Percentiles rank a stretch among this genome's conserved stretches.
Evolutionary conservation across 768 basidiomycete species (phyloP).

Genomic region (Lentinula sp.): DNA sequence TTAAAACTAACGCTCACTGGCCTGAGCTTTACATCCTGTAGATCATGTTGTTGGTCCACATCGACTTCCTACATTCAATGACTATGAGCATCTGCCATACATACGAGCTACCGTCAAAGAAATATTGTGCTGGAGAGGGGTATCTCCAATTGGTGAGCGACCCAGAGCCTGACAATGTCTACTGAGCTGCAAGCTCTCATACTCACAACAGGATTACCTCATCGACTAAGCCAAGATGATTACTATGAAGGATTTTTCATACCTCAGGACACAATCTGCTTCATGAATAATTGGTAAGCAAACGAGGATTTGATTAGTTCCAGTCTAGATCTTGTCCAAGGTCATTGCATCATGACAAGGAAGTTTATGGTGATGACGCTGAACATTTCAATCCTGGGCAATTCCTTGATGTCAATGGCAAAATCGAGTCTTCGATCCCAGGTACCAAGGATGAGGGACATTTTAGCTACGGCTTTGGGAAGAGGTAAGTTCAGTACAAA

Average conservation of each 20-base stretch:
- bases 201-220: background rate
- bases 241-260: slow-evolving; percentile 8
- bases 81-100: slow-evolving; percentile 25
- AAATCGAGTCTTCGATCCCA: background rate
- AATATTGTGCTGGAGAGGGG: slow-evolving; percentile 24
- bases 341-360: background rate
- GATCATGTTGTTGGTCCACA: slow-evolving; percentile 24
- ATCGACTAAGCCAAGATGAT: slow-evolving; percentile 4
- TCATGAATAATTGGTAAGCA: slow-evolving; percentile 5
- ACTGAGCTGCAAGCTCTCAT: background rate
- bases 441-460: slow-evolving; percentile 16
- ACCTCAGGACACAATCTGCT: slow-evolving; percentile 3
- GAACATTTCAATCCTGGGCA: slow-evolving; percentile 1
- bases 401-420: background rate
- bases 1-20: background rate
- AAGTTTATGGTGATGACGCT: background rate
- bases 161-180: background rate
- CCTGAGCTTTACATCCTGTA: background rate
- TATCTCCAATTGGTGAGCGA: slow-evolving; percentile 23
- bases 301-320: no score
- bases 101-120: slow-evolving; percentile 29
- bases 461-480: slow-evolving; percentile 18
- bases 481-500: background rate
- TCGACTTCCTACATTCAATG: slow-evolving; percentile 27
- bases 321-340: background rate